Evolutionary conservation across 441 rosid genomes (phyloP), one percentile per base, ranked within the genome.

Genomic region (Croton laevigatus): DNA sequence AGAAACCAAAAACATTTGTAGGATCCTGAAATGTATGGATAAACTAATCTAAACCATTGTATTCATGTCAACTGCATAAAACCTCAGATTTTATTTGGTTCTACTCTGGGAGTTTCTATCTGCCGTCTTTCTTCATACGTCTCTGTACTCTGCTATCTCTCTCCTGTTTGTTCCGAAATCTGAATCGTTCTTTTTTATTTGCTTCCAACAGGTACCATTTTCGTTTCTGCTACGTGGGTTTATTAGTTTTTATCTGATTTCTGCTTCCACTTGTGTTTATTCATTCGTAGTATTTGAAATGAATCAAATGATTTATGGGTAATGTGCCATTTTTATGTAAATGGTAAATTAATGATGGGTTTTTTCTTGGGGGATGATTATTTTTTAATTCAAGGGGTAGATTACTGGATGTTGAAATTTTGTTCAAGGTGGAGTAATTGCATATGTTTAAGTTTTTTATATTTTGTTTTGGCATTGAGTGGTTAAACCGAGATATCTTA

Each of bases 161-260:
- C n/a, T 58, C 12, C 54, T 27, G 34, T 6, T 34, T 45, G 45
- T 52, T 19, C 46, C 19, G 2, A 54, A 54, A 58, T 65, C 62
- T 70, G 68, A 70, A 66, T 34, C 23, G 51, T 12, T 54, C 16
- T 23, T 75, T n/a, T n/a, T n/a, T n/a, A n/a, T 34, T 69, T 32
- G 34, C 53, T 38, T 38, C n/a, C 23, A 22, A n/a, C 22, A 7
- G 79, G 75, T 71, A 54, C 36, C 45, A 59, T 36, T 71, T 22
- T 19, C 12, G 27, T 62, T 23, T 61, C 67, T 44, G 19, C 40
- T 6, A 22, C 8, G 5, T 51, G 40, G 58, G 40, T 61, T 53
- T 62, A n/a, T 62, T 48, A 45, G 40, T 63, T 17, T 45, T 17
- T 58, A 57, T 49, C 7, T n/a, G 37, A 5, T 16, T 64, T 54